Evolutionary conservation across 1,139 yeast genomes (phyloP).

Genomic region (Williopsis jadinii): DNA sequence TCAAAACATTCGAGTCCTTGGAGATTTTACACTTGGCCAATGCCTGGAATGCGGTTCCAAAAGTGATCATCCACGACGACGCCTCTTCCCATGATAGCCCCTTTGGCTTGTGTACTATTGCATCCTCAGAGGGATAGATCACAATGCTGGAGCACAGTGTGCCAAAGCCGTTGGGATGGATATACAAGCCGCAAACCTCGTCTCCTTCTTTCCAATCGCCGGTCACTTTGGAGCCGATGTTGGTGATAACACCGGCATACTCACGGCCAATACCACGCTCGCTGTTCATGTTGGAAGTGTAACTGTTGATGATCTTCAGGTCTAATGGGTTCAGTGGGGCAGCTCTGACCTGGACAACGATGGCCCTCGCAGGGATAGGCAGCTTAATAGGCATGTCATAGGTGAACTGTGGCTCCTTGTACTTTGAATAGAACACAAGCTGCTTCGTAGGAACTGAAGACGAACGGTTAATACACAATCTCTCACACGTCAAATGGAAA

Average conservation of each 20-base stretch:
- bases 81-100: constrained; percentile 46
- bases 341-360: constrained; percentile 52
- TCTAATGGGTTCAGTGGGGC: constrained; percentile 70
- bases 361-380: constrained; percentile 36
- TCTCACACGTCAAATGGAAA: not conserved
- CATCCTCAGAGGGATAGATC: constrained; percentile 34
- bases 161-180: constrained; percentile 42
- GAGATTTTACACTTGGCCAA: constrained; percentile 26
- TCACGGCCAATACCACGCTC: constrained; percentile 63
- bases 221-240: constrained; percentile 39
- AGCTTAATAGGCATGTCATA: constrained; percentile 33
- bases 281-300: constrained; percentile 30
- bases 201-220: constrained; percentile 48
- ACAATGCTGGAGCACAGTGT: constrained; percentile 45
- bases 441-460: constrained; percentile 30
- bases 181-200: constrained; percentile 51
- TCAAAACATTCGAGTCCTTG: constrained; percentile 35
- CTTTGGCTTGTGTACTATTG: constrained; percentile 40
- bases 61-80: constrained; percentile 49
- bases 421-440: constrained; percentile 28
- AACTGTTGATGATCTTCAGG: constrained; percentile 37
- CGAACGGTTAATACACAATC: not conserved
- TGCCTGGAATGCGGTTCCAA: constrained; percentile 49
- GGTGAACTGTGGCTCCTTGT: constrained; percentile 31
- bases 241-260: constrained; percentile 55